Base-by-base conservation (phyloP, 371 early-diverging fungal species). In the Spraguea lophii region DNA sequence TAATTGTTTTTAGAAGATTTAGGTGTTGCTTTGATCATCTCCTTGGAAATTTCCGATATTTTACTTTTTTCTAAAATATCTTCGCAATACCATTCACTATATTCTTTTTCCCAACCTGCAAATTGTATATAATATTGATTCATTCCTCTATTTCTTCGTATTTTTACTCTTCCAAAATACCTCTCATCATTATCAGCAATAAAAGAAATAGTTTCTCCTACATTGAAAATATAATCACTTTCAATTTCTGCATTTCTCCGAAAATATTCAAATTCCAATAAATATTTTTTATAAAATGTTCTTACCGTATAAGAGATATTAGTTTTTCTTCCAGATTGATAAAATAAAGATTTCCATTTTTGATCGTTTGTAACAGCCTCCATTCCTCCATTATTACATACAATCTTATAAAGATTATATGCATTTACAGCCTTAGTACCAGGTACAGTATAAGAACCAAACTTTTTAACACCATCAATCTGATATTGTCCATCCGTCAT, bases 361-460 rank as follows among this genome's bases (percentile, higher is more conserved):
- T 49, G 50, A 3, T 10, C 3, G 23, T 49, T 19, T 6, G 24
- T 49, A n/a, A 49, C 45, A 10, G 10, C 42, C 2, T 49, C 43
- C 50, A 49, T 49, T n/a, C 50, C 50, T 15, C 50, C 50, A 26
- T 49, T 15, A 13, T 19, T 32, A 27, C 40, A 49, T n/a, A 49
- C 50, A 10, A 40, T 49, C 3, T 7, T 21, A 21, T 49, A 49
- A 3, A 49, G 23, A 3, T 20, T 7, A 19, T 43, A 49, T 15
- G 42, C 16, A 2, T 21, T 35, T 10, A 49, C 13, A n/a, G 15
- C 3, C 3, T 15, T 23, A 12, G 45, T 44, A 4, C 50, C 50
- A 13, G 50, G 50, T 12, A 49, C 50, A 24, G 7, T 10, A 22
- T n/a, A n/a, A n/a, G n/a, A n/a, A n/a, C n/a, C n/a, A n/a, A n/a